A percentile compares a stretch with the other conserved stretches of the same genome.
Evolutionary conservation across 192 early-diverging fungal genomes (phyloP).

Genomic region (Obelidium mucronatum): DNA sequence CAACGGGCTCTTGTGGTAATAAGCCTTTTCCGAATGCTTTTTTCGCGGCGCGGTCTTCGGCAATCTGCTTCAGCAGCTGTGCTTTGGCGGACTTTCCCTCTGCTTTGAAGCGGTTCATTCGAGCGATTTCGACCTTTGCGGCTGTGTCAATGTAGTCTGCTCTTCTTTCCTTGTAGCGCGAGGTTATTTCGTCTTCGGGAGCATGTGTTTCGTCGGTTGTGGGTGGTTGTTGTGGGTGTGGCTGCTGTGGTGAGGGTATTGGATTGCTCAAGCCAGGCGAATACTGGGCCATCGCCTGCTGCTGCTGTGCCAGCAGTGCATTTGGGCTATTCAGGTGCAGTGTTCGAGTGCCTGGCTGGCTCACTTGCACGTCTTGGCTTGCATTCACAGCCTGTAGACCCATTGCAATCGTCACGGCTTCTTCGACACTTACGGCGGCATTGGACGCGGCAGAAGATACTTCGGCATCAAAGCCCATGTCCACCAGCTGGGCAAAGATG

Average conservation of each 20-base stretch:
- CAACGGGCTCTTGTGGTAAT: no score
- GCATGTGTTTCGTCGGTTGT: background rate
- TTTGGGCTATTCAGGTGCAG: background rate
- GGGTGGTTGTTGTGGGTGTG: background rate
- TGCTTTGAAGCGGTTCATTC: background rate
- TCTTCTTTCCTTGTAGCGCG: background rate
- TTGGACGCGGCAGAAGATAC: background rate
- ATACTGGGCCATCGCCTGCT: background rate
- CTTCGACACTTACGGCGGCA: background rate
- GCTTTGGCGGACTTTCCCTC: background rate
- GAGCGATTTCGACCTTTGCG: background rate
- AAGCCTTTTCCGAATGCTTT: no score
- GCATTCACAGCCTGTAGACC: background rate
- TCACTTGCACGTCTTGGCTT: background rate
- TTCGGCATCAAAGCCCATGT: background rate
- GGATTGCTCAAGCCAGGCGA: background rate
- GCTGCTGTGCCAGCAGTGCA: background rate
- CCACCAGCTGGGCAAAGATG: background rate
- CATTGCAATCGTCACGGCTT: background rate
- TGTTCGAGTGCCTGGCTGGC: no score
- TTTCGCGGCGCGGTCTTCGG: background rate
- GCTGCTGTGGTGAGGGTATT: background rate
- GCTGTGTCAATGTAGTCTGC: conserved; percentile 6
- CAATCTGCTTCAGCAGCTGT: background rate
- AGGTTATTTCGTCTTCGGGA: background rate